phyloP scores from a whole-genome alignment of 495 filamentous ascomycete species.

The Venustampulla echinocandica region DNA sequence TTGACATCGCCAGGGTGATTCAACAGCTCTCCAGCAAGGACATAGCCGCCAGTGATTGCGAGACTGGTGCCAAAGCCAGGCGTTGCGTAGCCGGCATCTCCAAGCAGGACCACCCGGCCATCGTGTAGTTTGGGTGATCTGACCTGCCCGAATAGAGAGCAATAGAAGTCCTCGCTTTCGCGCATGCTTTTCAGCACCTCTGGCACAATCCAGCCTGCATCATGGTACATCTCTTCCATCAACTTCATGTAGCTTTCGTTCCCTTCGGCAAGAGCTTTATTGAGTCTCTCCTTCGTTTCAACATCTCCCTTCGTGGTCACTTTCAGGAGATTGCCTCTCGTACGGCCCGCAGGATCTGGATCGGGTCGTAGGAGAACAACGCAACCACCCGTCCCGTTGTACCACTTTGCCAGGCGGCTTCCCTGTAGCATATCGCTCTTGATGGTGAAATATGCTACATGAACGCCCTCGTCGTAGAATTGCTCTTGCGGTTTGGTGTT shows the following conservation, averaged over 20 bases:
- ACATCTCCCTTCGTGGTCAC: too few relatives aligned
- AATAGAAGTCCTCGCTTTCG: slow-evolving; percentile 42
- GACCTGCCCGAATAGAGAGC: slow-evolving; percentile 22
- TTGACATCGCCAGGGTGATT: slow-evolving; percentile 20
- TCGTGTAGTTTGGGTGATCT: slow-evolving; percentile 27
- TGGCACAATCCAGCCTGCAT: slow-evolving; percentile 36
- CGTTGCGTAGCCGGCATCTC: slow-evolving; percentile 22
- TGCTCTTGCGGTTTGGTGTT: neutral
- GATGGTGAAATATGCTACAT: neutral
- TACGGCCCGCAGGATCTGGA: neutral
- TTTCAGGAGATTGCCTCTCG: too few relatives aligned
- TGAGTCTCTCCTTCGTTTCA: too few relatives aligned
- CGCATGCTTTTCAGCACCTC: slow-evolving; percentile 29
- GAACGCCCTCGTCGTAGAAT: neutral
- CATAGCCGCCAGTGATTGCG: slow-evolving; percentile 40
- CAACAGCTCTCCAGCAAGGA: slow-evolving; percentile 45
- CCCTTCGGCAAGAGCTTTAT: neutral
- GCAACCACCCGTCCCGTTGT: neutral
- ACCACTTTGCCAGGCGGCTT: neutral
- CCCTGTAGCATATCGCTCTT: neutral
- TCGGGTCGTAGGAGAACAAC: neutral
- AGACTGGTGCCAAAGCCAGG: slow-evolving; percentile 38
- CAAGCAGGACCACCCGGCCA: slow-evolving; percentile 4
- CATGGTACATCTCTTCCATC: slow-evolving; percentile 33
- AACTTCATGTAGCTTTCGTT: neutral